Base-by-base conservation (phyloP, 2,329 filamentous ascomycete genomes). In the Epichloe gansuensis region DNA sequence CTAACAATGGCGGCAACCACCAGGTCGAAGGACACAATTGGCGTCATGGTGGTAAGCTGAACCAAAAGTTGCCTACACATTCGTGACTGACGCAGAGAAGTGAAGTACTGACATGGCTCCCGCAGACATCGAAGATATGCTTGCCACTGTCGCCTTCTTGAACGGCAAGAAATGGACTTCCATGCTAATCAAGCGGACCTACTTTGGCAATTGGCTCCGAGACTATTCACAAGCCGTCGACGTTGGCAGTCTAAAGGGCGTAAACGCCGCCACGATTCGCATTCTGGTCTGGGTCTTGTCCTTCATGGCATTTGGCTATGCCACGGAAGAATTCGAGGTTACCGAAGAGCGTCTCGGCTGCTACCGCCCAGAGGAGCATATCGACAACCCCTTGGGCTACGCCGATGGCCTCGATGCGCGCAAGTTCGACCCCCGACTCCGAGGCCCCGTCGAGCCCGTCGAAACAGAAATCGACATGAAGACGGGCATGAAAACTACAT, bases 401-500 rank as follows among this genome's bases (percentile, higher is more conserved):
- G 88, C 87, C 47, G 90, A 97, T 61, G 88, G 88, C 59, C 63
- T 80, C 15, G 93, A 98, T 70, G 93, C 93, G 5, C 81, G 88
- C 55, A 80, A 86, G 61, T 90, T 81, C 62, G 93, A 97, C 65
- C 71, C 77, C 39, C 84, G 93, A 28, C 80, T 97, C 7, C 85
- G 93, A 49, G 86, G 83, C 1, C 91, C 91, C 0, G 82, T 97
- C 8, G 73, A 81, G 55, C 77, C 78, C 4, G 68, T 79, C 42
- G 88, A 93, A 63, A 80, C 87, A 21, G 82, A 87, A 55, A 79
- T 93, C 53, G 88, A 93, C 62, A 71, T 72, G 37, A 72, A 78
- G 5, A 93, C 88, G 1, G 91, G 91, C n/a, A 95, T 98, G 91
- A 98, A 97, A 97, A 97, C 67, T 98, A 98, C 68, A 97, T 98